Base-by-base conservation (phyloP, 2,329 filamentous ascomycete genomes). In the Cordyceps farinosa region DNA sequence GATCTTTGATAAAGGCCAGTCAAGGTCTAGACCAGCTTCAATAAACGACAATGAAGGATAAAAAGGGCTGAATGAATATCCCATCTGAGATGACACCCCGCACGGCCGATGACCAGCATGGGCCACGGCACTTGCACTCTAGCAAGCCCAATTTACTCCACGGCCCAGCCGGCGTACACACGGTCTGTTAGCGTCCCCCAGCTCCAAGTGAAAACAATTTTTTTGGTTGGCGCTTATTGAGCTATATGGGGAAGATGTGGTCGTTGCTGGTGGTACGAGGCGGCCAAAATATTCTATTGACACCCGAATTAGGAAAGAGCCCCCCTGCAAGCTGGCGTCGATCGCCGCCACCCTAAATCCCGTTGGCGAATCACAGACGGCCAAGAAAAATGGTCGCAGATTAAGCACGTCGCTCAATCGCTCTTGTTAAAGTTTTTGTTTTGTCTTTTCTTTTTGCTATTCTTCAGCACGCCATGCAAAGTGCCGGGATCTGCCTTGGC, bases 231-330 rank as follows among this genome's bases (percentile, higher is more conserved):
- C 45, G 30, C 29, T 8, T 42, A 17, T 44, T 27, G 30, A 30
- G 40, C 29, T 10, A 27, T 45, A 15, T 38, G 15, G 29, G 38
- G 17, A 22, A 22, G n/a, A 30, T 30, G 42, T 38, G 27, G 10
- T 42, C 7, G 40, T 11, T 10, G 36, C 40, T 32, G 47, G 61
- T 32, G 45, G 47, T 27, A 36, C 42, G 8, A 58, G 38, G 38
- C 22, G 22, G 44, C 22, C 34, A 50, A 50, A 56, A 36, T 34
- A 34, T 48, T 53, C 62, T 64, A 64, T 64, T 64, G 62, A 64
- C 38, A 56, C 62, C 62, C 62, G 22, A 44, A 64, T 64, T 59
- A 59, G 62, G 62, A 64, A 64, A 64, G 50, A 36, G 7, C 9
- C 30, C 44, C 44, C 51, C 56, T 52, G 38, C 29, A 32, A 30